Percentiles rank a stretch among this genome's conserved stretches.
These are phyloP conservation scores for Casuarina glauca DNA, from an alignment of 306 rosid species.

Conservation along the genomic window DNA sequence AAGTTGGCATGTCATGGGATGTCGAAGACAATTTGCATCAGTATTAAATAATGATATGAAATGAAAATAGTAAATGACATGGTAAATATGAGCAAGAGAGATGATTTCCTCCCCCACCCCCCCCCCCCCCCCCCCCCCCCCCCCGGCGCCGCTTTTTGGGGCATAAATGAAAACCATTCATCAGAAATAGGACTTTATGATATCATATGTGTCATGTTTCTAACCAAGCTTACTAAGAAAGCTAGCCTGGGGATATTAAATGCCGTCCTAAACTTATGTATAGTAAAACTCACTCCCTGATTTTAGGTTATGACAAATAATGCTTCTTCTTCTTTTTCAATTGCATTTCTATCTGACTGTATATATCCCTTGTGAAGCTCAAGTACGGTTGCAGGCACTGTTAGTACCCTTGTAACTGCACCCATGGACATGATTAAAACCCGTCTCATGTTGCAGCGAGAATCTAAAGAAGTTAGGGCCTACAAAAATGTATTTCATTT, in stretches of 20 bases:
- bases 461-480: slow-evolving; percentile 46
- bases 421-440: slow-evolving; percentile 95
- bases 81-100: no score
- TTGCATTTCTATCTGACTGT: slow-evolving; percentile 29
- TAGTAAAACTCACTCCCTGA: slow-evolving; percentile 3
- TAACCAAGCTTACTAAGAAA: slow-evolving; percentile 18
- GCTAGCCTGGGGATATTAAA: slow-evolving; percentile 3
- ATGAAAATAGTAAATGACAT: background rate
- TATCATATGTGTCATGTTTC: background rate
- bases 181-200: background rate
- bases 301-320: background rate
- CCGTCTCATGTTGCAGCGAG: slow-evolving; percentile 93
- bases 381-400: slow-evolving; percentile 70
- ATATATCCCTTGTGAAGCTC: slow-evolving; percentile 57
- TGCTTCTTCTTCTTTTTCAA: slow-evolving; percentile 3
- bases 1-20: background rate
- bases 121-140: no score
- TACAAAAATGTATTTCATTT: slow-evolving; percentile 84
- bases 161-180: background rate
- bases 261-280: background rate
- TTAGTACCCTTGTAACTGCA: slow-evolving; percentile 79
- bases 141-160: no score
- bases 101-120: no score
- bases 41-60: background rate
- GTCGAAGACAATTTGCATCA: slow-evolving; percentile 1